Base-by-base conservation (phyloP, 768 basidiomycete genomes). In the Collybia nuda region DNA sequence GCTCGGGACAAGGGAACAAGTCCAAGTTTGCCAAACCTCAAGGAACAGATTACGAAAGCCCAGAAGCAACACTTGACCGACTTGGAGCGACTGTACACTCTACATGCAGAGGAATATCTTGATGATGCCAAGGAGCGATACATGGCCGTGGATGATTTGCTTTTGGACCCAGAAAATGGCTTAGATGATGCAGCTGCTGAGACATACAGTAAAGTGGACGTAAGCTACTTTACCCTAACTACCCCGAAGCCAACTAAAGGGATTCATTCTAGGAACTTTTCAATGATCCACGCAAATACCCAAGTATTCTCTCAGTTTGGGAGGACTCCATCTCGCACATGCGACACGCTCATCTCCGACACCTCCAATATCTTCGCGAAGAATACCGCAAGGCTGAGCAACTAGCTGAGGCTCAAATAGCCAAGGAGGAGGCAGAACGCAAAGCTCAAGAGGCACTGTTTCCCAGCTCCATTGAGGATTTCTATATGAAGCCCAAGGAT, bases 401-500 rank as follows among this genome's bases (percentile, higher is more conserved):
- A 19, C 36, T 18, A 15, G 12, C 37, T 8, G 46, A 47, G 36
- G 41, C 26, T 7, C 48, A 56, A 14, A 32, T 32, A 14, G 32
- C 32, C 14, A 32, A 32, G 14, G 59, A 70, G 44, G 63, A 65
- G 37, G 53, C 61, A 28, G 54, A 36, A 15, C 65, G 63, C 1
- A 62, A 56, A 47, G 48, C 47, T 18, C 61, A 53, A 6, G 66
- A 70, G 15, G 55, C 58, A 5, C 58, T 59, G 41, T 75, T 76
- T 50, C 76, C 76, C 3, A 40, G 44, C 9, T 62, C 61, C 19
- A 55, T 62, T 4, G 67, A 62, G 14, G 74, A 76, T 0, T 78
- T 67, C 53, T 26, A 61, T 7, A 46, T 35, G 15, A 72, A 70
- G 56, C 21, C 64, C 6, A 72, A 71, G 17, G 79, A 81, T 21